Evolutionary conservation across 306 rosid genomes (phyloP), one percentile per base, ranked within the genome.

Genomic region (Myrica gale): DNA sequence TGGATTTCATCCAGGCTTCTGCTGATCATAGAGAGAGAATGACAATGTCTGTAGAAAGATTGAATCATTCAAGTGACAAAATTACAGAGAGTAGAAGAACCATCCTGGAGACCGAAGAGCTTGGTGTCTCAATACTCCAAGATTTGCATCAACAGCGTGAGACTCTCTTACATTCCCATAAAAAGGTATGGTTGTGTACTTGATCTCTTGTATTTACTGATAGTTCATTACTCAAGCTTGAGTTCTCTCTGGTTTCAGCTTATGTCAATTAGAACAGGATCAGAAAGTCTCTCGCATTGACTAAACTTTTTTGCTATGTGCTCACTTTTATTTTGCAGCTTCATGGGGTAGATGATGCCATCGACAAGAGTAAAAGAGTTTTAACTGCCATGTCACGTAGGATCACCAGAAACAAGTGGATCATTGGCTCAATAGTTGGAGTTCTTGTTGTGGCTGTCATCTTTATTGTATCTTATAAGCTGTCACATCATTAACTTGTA

Each of bases 141-240:
- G 96, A 92, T 90, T 82, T 92, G 83, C 97, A 92, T 71, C 90
- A 86, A 81, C 97, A 92, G 77, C 91, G 97, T 5, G 96, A 92
- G 86, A 92, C 96, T 78, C 96, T 92, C 65, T 83, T 92, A 68
- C 86, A 77, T 81, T 92, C 97, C 73, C 96, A 92, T 83, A 69
- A 83, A 69, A 92, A 85, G 79, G 97, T 92, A 87, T 4, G 77
- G 23, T 37, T 75, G 52, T 42, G 74, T 61, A 55, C 69, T 69
- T 55, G 48, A 56, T 58, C 61, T 74, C 73, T 60, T 58, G 21
- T 76, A 68, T 72, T 39, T 44, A 21, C 62, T 41, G 6, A 23
- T 47, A 72, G 53, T 74, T 73, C 67, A 44, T 16, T 16, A 16
- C 53, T 61, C 23, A 54, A 52, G 74, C 57, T 69, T 41, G 74